Conservation (phyloP, 2,329 filamentous ascomycete genomes). For the Cytospora chrysosperma region DNA sequence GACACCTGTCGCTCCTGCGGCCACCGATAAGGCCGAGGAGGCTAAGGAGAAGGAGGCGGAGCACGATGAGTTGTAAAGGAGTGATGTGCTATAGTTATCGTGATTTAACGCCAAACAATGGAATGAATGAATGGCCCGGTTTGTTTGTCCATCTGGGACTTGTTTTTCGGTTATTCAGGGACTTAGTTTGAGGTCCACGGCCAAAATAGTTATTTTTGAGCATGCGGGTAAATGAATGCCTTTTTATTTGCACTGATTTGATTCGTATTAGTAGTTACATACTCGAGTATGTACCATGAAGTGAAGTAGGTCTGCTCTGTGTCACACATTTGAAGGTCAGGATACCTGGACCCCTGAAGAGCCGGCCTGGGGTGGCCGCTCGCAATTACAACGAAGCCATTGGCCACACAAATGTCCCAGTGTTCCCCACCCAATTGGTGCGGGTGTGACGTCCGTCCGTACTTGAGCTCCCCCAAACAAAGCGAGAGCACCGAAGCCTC, state of each 20-base stretch:
- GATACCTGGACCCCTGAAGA: neutral
- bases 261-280: neutral
- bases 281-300: neutral
- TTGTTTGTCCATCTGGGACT: conserved; percentile 17
- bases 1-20: conserved; percentile 48
- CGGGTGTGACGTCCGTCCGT: conserved; percentile 15
- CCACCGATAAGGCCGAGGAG: conserved; percentile 49
- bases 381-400: conserved; percentile 11
- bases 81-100: conserved; percentile 5
- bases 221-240: conserved; percentile 17
- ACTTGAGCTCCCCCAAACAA: conserved; percentile 5
- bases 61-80: conserved; percentile 77
- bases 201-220: conserved; percentile 22
- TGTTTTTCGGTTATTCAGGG: conserved; percentile 17
- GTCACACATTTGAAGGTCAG: neutral
- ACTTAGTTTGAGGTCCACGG: conserved; percentile 20
- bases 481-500: neutral
- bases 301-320: neutral
- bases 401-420: conserved; percentile 6
- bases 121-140: conserved; percentile 7
- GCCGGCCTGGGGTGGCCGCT: neutral
- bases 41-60: conserved; percentile 49
- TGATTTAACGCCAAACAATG: conserved; percentile 6
- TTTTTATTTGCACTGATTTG: conserved; percentile 8
- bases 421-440: conserved; percentile 1